Percentiles rank a stretch among this genome's conserved stretches.
These are phyloP conservation scores for Microbotryum scabiosae DNA, from an alignment of 1,284 basidiomycete species.

Conservation along the genomic window DNA sequence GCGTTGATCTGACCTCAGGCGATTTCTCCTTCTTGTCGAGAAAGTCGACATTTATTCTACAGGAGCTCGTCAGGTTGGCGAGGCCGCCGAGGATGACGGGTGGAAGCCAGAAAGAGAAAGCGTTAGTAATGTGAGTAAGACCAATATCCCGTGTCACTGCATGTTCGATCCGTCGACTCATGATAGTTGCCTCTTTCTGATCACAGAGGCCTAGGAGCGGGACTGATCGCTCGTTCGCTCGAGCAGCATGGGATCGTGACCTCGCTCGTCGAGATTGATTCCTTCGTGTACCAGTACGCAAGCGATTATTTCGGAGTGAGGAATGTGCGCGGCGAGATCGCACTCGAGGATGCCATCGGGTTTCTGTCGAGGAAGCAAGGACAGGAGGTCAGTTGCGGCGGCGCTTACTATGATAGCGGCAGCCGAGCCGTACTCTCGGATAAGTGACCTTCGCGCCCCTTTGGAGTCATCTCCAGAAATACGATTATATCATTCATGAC, in stretches of 20 bases:
- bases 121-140: slow-evolving; percentile 49
- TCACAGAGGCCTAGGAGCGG: slow-evolving; percentile 70
- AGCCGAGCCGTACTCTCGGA: not conserved
- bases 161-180: not conserved
- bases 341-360: slow-evolving; percentile 62
- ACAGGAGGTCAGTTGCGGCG: slow-evolving; percentile 37
- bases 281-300: slow-evolving; percentile 75
- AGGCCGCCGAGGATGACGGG: slow-evolving; percentile 43
- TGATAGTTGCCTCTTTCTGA: not conserved
- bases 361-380: slow-evolving; percentile 47
- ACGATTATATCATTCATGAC: slow-evolving; percentile 77
- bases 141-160: not conserved
- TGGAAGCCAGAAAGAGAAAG: slow-evolving; percentile 50
- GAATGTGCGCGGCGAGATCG: slow-evolving; percentile 53
- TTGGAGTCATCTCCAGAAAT: slow-evolving; percentile 42
- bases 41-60: slow-evolving; percentile 71
- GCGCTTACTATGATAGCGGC: not conserved
- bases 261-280: slow-evolving; percentile 76
- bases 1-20: not conserved
- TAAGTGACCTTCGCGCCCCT: slow-evolving; percentile 32
- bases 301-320: slow-evolving; percentile 64
- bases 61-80: slow-evolving; percentile 68
- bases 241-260: slow-evolving; percentile 57
- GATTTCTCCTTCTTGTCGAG: slow-evolving; percentile 40
- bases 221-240: slow-evolving; percentile 67